phyloP scores from a whole-genome alignment of 345 rosid species.

The Populus davidiana region DNA sequence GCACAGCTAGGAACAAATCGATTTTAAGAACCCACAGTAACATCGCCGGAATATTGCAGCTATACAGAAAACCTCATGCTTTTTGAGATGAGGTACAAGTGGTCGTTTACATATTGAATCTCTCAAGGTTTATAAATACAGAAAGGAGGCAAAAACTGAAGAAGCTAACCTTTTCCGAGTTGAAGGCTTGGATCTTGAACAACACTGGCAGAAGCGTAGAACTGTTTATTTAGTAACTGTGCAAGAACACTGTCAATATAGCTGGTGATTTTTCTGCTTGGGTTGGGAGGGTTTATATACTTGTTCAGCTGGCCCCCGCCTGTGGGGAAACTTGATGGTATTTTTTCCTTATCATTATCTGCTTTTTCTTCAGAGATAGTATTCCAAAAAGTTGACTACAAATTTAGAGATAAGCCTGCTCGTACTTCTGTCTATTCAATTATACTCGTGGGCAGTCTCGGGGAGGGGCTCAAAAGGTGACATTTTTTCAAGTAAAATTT shows the following conservation, averaged over 20 bases:
- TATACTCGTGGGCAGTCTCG: constrained; percentile 21
- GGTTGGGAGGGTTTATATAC: constrained; percentile 32
- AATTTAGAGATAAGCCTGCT: constrained; percentile 27
- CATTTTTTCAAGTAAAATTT: constrained; percentile 22
- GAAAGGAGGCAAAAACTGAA: not conserved
- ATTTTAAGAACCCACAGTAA: not conserved
- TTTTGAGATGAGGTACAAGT: not conserved
- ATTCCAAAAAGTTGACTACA: constrained; percentile 31
- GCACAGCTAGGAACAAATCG: not conserved
- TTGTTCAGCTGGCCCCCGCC: constrained; percentile 8
- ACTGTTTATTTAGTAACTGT: not conserved
- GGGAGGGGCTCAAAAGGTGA: not conserved
- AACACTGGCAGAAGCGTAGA: not conserved
- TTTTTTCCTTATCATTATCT: constrained; percentile 14
- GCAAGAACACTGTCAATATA: not conserved
- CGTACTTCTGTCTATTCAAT: constrained; percentile 10
- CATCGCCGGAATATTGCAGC: not conserved
- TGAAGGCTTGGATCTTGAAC: not conserved
- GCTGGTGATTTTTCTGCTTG: constrained; percentile 18
- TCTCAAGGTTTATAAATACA: not conserved
- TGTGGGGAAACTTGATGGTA: constrained; percentile 19
- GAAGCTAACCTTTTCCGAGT: not conserved
- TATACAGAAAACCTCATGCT: not conserved
- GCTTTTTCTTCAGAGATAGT: constrained; percentile 12
- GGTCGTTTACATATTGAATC: not conserved